Base-by-base conservation (phyloP, 805 yeast species). In the Candida xiaguanensis region DNA sequence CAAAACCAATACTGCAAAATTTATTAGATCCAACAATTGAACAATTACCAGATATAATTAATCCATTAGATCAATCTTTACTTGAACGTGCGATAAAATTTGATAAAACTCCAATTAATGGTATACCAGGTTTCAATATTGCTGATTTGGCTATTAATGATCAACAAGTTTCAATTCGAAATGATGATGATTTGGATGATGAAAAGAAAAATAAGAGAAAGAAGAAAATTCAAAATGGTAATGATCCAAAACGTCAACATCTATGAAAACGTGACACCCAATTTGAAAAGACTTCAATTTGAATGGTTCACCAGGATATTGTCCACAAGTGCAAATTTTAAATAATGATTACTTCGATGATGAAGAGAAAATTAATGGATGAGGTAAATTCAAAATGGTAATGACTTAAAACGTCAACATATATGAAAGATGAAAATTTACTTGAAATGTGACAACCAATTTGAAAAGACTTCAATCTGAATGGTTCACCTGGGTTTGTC, bases 101-200 rank as follows among this genome's bases (percentile, higher is more conserved):
- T 45, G 85, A 81, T 32, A 78, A 74, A 48, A 80, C 87, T 2
- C 74, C 83, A 0, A 72, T 76, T 13, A 70, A 77, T 40, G 93
- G 93, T 1, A 74, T 86, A 12, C 87, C 90, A 0, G 95, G 91
- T 0, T 84, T 85, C 53, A 85, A 83, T 48, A 64, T 84, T 8
- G 63, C 78, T 3, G 75, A 80, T 45, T 70, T 86, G 51, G 93
- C 85, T 3, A 72, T 80, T 36, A 74, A 73, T 36, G 82, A 72
- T 38, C 70, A 63, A 46, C 65, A 63, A 33, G 56, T 64, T 16
- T 48, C 63, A 26, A 65, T 61, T 57, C 54, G 72, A 43, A 61
- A 67, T 11, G 74, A 69, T 34, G 72, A 66, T 40, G 56, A 59
- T 47, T 55, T 58, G 6, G 72, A 65, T 19, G 55, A 52, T 31